Base-by-base conservation (phyloP, 2,329 filamentous ascomycete species). In the Scytalidium lignicola region DNA sequence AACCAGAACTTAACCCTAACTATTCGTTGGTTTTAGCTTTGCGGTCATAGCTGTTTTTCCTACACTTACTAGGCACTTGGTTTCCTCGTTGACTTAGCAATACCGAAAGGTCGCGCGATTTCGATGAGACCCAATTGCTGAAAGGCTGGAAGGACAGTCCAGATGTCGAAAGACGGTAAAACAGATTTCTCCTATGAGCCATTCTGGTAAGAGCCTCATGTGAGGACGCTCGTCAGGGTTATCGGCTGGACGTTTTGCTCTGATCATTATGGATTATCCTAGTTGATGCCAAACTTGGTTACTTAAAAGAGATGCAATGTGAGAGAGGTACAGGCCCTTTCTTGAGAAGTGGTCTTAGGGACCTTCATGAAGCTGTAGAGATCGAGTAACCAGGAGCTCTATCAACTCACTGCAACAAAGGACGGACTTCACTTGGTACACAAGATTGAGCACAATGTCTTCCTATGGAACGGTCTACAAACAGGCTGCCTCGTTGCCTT, bases 1-100 rank as follows among this genome's bases (percentile, higher is more conserved):
- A 74, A 71, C 85, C 83, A 89, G 88, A 91, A 91, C 88, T 91
- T 95, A 96, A 95, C 91, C 91, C 91, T 96, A 96, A 87, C 79
- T 74, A 74, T 70, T 73, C 66, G 69, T 74, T 82, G 86, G 87
- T 88, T 83, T 82, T 65, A 88, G 86, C 78, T 63, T 90, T 87
- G 82, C 82, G 81, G 75, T 76, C 68, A 74, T 72, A 79, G 84
- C 86, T 83, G 83, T 83, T 70, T 77, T 72, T 78, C 71, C 73
- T 74, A 73, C 32, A 17, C 77, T 76, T 82, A 91, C 66, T 90
- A 90, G 70, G 71, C 65, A 64, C 51, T 57, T 51, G 51, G 46
- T 49, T 53, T 53, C 55, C 53, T 44, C 43, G 55, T 50, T 53
- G 50, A 55, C 50, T 52, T 55, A 52, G 62, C 50, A 58, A 67